Conservation (phyloP, 768 basidiomycete genomes). For the Thelephora ganbajun region DNA sequence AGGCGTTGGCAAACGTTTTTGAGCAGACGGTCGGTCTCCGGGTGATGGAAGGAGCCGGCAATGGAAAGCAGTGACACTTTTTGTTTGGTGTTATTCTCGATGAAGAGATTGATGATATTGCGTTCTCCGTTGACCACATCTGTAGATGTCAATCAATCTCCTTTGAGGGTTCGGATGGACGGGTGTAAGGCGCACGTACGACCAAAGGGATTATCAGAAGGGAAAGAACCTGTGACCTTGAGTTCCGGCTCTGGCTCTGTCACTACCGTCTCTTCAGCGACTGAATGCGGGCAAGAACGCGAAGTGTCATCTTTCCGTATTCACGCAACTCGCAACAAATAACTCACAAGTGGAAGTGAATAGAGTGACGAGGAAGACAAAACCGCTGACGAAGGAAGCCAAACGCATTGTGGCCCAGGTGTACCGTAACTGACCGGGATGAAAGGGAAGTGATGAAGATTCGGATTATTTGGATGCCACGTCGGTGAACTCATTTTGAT, state of each 20-base stretch:
- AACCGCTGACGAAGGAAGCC: not conserved
- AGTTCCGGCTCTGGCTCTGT: slow-evolving; percentile 35
- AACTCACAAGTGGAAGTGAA: not conserved
- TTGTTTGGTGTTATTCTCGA: slow-evolving; percentile 66
- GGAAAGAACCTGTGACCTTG: slow-evolving; percentile 39
- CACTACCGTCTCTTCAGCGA: not conserved
- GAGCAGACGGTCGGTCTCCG: slow-evolving; percentile 45
- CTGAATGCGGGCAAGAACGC: not conserved
- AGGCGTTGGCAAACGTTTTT: slow-evolving; percentile 47
- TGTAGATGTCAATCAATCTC: slow-evolving; percentile 15
- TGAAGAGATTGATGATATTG: slow-evolving; percentile 46
- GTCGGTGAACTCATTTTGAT: not conserved
- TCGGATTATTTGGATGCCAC: not conserved
- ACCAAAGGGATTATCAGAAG: slow-evolving; percentile 61
- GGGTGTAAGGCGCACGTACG: slow-evolving; percentile 32
- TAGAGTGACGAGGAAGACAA: not conserved
- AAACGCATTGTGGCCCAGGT: not conserved
- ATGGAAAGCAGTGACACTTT: slow-evolving; percentile 57
- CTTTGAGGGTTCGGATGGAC: not conserved
- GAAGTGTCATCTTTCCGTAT: no score
- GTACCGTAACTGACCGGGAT: not conserved
- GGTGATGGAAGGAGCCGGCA: slow-evolving; percentile 53
- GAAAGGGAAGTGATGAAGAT: not conserved
- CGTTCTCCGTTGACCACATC: slow-evolving; percentile 77
- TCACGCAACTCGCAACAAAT: not conserved